Percentiles rank a stretch among this genome's conserved stretches.
Conservation (phyloP, 306 rosid species). For the Casuarina glauca region DNA sequence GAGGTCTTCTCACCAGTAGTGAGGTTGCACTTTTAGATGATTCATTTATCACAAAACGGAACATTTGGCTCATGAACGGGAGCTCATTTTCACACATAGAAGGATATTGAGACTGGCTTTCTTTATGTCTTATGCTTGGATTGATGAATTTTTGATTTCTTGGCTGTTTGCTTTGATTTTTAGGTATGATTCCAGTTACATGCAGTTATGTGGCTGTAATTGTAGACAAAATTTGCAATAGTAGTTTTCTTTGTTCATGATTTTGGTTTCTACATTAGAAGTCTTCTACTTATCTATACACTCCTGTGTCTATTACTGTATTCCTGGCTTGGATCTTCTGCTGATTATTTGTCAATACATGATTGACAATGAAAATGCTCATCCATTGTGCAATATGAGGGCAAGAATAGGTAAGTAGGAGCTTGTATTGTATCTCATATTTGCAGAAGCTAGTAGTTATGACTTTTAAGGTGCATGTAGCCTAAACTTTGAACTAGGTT, state of each 20-base stretch:
- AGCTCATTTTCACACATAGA: not conserved
- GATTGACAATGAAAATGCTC: not conserved
- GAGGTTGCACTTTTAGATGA: not conserved
- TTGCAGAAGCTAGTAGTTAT: slow-evolving; percentile 9
- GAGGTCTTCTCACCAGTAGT: not conserved
- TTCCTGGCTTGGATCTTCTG: not conserved
- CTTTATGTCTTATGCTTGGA: not conserved
- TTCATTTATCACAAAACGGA: not conserved
- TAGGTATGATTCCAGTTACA: slow-evolving; percentile 19
- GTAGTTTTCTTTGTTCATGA: not conserved
- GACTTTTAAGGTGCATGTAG: not conserved
- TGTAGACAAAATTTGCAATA: not conserved
- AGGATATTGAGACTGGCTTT: not conserved
- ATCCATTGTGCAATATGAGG: not conserved
- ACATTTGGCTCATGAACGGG: not conserved
- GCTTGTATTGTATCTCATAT: slow-evolving; percentile 17
- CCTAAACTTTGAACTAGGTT: not conserved
- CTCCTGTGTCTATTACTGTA: slow-evolving; percentile 14
- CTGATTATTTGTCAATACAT: slow-evolving; percentile 6
- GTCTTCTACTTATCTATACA: not conserved
- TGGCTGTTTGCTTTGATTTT: not conserved
- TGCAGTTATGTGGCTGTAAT: not conserved
- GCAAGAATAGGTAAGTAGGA: slow-evolving; percentile 14
- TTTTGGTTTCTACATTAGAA: not conserved
- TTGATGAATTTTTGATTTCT: slow-evolving; percentile 1